Conservation (phyloP, 2,329 filamentous ascomycete genomes). For the Nannizziopsis arthrosporioides region DNA sequence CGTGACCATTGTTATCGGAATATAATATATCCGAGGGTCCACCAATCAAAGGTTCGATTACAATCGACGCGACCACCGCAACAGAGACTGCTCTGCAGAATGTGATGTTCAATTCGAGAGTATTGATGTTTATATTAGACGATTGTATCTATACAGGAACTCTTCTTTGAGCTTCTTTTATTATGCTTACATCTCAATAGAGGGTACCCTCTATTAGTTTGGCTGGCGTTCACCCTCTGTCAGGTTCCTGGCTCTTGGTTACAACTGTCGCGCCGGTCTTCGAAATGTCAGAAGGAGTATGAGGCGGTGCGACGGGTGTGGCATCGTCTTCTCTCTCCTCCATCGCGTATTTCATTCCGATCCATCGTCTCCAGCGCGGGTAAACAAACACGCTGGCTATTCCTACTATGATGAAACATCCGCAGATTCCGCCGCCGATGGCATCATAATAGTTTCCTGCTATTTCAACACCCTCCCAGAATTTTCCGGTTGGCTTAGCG, state of each 20-base stretch:
- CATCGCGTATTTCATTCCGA: slow-evolving; percentile 31
- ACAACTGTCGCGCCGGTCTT: neutral
- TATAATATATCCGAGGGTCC: too few relatives aligned
- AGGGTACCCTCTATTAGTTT: neutral
- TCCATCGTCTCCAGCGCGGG: slow-evolving; percentile 59
- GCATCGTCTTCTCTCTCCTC: slow-evolving; percentile 1
- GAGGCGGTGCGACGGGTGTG: neutral
- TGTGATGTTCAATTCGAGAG: too few relatives aligned
- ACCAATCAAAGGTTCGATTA: too few relatives aligned
- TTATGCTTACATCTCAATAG: too few relatives aligned
- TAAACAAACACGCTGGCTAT: slow-evolving; percentile 63
- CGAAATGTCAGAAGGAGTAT: neutral
- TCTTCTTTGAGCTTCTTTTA: too few relatives aligned
- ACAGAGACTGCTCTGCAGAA: too few relatives aligned
- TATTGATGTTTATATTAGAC: too few relatives aligned
- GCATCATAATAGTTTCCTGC: slow-evolving; percentile 74
- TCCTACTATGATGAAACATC: slow-evolving; percentile 68
- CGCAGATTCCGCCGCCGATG: slow-evolving; percentile 77
- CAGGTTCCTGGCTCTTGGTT: neutral
- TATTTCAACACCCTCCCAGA: slow-evolving; percentile 77
- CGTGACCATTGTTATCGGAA: too few relatives aligned
- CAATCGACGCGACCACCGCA: too few relatives aligned
- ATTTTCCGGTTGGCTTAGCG: slow-evolving; percentile 58
- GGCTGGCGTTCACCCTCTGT: neutral
- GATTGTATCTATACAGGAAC: too few relatives aligned